Conservation (phyloP, 1,284 basidiomycete species). For the Irpex sp. region DNA sequence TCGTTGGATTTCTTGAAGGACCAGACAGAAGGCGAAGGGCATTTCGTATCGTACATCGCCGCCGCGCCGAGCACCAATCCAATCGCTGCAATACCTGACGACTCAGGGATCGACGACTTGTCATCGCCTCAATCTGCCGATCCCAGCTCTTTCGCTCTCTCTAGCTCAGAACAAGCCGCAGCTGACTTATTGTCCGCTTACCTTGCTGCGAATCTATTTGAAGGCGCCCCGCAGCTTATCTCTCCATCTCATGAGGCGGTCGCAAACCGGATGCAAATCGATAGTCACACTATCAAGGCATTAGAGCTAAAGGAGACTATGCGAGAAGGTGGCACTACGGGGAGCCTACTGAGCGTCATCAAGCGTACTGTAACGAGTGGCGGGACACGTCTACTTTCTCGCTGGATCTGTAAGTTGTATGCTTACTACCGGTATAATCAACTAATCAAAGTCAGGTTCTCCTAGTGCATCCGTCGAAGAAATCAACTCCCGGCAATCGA, state of each 20-base stretch:
- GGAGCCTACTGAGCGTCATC: conserved; percentile 77
- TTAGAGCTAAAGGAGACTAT: conserved; percentile 83
- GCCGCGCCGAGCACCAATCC: conserved; percentile 9
- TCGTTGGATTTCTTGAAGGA: conserved; percentile 40
- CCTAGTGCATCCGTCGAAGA: conserved; percentile 77
- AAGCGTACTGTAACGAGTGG: conserved; percentile 80
- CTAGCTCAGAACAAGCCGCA: conserved; percentile 49
- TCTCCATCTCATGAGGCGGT: conserved; percentile 58
- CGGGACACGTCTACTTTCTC: conserved; percentile 73
- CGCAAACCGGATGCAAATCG: conserved; percentile 80
- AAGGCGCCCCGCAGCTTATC: conserved; percentile 70
- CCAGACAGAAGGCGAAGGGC: conserved; percentile 48
- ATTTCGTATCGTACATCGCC: conserved; percentile 44
- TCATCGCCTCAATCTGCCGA: not conserved
- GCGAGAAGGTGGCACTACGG: conserved; percentile 68
- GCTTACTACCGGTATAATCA: not conserved
- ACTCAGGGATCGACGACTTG: conserved; percentile 6
- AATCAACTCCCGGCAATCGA: conserved; percentile 73
- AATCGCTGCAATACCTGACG: conserved; percentile 7
- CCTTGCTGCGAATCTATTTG: conserved; percentile 71
- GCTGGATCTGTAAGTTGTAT: conserved; percentile 67
- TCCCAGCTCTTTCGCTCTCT: conserved; percentile 6
- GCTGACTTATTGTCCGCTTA: conserved; percentile 68
- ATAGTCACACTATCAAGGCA: conserved; percentile 85
- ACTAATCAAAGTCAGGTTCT: conserved; percentile 49